Base-by-base conservation (phyloP, 2,329 filamentous ascomycete genomes). In the Chrysosporium keratinophilum region DNA sequence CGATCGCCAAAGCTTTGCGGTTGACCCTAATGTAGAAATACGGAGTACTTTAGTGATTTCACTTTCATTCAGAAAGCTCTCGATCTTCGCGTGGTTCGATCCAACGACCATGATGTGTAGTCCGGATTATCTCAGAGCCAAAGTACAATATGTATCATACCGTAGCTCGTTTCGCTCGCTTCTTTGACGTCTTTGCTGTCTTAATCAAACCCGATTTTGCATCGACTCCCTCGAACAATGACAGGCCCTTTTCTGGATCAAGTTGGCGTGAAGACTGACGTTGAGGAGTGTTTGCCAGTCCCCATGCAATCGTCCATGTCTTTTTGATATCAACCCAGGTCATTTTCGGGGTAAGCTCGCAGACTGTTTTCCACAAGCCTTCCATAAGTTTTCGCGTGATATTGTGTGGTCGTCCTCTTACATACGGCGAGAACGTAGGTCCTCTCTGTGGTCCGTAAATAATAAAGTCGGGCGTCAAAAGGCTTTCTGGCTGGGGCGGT, bases 311-410 rank as follows among this genome's bases (percentile, higher is more conserved):
- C 1, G 48, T 39, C 50, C 57, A 61, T 54, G 61, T 67, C 10
- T 63, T 49, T 2, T 53, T 56, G 11, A 33, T 39, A 1, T 55
- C 47, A 52, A 63, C 59, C 59, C 59, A 64, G 14, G 53, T 53
- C 52, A 63, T 60, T 7, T 61, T 63, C 15, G 70, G 70, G 0
- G 69, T 62, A 14, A 69, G 43, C 39, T 57, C 58, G 34, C 64
- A 67, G 20, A 71, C 57, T n/a, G 64, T 67, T 42, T 61, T 61
- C 70, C 70, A 73, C 14, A 66, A 52, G 28, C 66, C 64, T 9
- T 57, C 60, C 65, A 74, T 70, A 45, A 72, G 65, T 11, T 70
- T 65, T 15, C 62, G 54, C 5, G 69, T 72, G 40, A 74, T 66
- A 2, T 57, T 58, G 55, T 73, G 71, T 12, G 71, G 71, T 34